Evolutionary conservation across 2,329 filamentous ascomycete species (phyloP).

Genomic region (Nigrospora osmanthi): DNA sequence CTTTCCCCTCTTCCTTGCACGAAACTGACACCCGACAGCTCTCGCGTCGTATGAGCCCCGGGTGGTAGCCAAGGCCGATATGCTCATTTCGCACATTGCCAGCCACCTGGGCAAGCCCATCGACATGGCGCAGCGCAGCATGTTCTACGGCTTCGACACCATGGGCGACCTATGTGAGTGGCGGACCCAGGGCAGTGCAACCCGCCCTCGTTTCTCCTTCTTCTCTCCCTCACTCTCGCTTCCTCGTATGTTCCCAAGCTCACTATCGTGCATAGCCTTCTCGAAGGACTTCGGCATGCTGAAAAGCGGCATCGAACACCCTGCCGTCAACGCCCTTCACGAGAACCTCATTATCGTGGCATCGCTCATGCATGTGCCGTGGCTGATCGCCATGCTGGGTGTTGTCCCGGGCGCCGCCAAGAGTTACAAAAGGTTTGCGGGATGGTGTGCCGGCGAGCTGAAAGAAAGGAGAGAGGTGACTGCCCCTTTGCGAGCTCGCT

Average conservation of each 20-base stretch:
- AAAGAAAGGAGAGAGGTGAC: slow-evolving; percentile 9
- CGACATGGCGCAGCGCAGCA: slow-evolving; percentile 1
- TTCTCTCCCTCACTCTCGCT: too few relatives aligned
- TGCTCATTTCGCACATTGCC: not conserved
- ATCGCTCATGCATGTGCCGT: slow-evolving; percentile 7
- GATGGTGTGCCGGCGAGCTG: slow-evolving; percentile 24
- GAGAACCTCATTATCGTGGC: not conserved
- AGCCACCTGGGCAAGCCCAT: not conserved
- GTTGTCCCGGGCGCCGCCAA: slow-evolving; percentile 21
- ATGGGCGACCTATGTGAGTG: slow-evolving; percentile 4
- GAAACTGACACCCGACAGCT: not conserved
- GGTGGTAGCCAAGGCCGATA: slow-evolving; percentile 1
- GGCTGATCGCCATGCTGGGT: slow-evolving; percentile 22
- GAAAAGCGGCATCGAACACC: slow-evolving; percentile 20
- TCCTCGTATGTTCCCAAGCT: too few relatives aligned
- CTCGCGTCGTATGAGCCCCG: slow-evolving; percentile 1
- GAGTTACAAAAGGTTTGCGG: slow-evolving; percentile 23
- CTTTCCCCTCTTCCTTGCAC: rapidly evolving
- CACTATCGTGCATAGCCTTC: slow-evolving; percentile 14
- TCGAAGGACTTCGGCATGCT: slow-evolving; percentile 31
- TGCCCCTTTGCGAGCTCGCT: not conserved
- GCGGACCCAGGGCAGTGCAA: too few relatives aligned
- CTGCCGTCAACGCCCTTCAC: slow-evolving; percentile 14
- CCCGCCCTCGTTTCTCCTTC: too few relatives aligned
- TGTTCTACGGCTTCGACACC: slow-evolving; percentile 4